A percentile compares a stretch with the other conserved stretches of the same genome.
phyloP scores from a whole-genome alignment of 2,329 filamentous ascomycete species.

The Ceratocystis papillata region DNA sequence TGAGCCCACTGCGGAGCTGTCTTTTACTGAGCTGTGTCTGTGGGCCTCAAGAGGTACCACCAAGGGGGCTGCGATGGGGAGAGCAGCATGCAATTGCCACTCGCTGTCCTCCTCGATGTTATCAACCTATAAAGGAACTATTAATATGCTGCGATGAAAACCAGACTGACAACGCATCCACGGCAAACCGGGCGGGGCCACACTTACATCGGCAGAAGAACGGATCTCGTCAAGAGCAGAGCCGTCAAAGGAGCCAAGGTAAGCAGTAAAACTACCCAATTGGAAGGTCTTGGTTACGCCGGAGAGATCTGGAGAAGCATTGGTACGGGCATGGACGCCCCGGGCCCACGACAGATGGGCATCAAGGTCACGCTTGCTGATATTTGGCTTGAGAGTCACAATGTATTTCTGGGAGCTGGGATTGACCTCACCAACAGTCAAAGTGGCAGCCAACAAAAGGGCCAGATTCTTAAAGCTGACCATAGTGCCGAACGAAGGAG shows the following conservation, averaged over 20 bases:
- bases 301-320: constrained; percentile 30
- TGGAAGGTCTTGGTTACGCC: constrained; percentile 31
- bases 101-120: constrained; percentile 17
- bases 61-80: neutral
- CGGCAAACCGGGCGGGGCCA: neutral
- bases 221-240: constrained; percentile 35
- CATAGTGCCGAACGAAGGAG: constrained; percentile 22
- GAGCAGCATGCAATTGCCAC: constrained; percentile 15
- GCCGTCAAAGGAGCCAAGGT: constrained; percentile 35
- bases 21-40: neutral
- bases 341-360: constrained; percentile 32
- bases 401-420: constrained; percentile 36
- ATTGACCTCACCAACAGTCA: constrained; percentile 27
- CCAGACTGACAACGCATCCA: neutral
- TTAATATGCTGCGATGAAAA: constrained; percentile 42
- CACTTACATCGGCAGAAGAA: constrained; percentile 34
- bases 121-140: constrained; percentile 10
- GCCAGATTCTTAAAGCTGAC: constrained; percentile 26
- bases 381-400: constrained; percentile 36
- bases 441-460: constrained; percentile 22
- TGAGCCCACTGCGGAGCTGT: neutral
- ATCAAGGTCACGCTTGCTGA: constrained; percentile 30
- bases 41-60: neutral
- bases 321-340: constrained; percentile 30
- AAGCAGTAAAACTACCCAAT: constrained; percentile 34